Percentiles rank a stretch among this genome's conserved stretches.
Conservation (phyloP, 495 filamentous ascomycete species). For the Trypethelium eluteriae region DNA sequence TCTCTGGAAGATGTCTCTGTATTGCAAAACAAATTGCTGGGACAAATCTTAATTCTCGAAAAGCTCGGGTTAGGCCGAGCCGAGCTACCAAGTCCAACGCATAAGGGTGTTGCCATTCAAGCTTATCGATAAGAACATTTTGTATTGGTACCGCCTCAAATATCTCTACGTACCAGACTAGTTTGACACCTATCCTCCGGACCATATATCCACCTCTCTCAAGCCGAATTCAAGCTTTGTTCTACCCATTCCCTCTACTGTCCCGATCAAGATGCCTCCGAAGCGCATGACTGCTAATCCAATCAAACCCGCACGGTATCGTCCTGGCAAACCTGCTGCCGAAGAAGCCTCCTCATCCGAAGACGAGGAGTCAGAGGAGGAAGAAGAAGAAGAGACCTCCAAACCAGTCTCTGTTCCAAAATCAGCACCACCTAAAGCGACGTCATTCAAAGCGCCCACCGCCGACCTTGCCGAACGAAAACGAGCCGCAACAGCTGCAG, state of each 20-base stretch:
- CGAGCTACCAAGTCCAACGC: too few relatives aligned
- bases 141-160: too few relatives aligned
- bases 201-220: too few relatives aligned
- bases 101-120: too few relatives aligned
- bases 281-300: conserved; percentile 96
- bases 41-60: too few relatives aligned
- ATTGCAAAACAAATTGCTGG: too few relatives aligned
- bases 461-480: conserved; percentile 58
- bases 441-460: conserved; percentile 44
- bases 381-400: conserved; percentile 28
- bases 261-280: conserved; percentile 56
- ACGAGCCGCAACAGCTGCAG: conserved; percentile 43
- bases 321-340: conserved; percentile 72
- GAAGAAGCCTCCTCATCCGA: conserved; percentile 61
- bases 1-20: too few relatives aligned
- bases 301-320: conserved; percentile 69
- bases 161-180: too few relatives aligned
- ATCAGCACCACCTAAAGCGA: conserved; percentile 50
- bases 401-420: conserved; percentile 26
- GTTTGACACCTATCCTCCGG: too few relatives aligned
- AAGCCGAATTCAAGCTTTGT: not conserved
- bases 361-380: conserved; percentile 47
- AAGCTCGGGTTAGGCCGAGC: too few relatives aligned
- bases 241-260: not conserved
- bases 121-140: too few relatives aligned